Base-by-base conservation (phyloP, 2,329 filamentous ascomycete genomes). In the Aspergillus puulaauensis region DNA sequence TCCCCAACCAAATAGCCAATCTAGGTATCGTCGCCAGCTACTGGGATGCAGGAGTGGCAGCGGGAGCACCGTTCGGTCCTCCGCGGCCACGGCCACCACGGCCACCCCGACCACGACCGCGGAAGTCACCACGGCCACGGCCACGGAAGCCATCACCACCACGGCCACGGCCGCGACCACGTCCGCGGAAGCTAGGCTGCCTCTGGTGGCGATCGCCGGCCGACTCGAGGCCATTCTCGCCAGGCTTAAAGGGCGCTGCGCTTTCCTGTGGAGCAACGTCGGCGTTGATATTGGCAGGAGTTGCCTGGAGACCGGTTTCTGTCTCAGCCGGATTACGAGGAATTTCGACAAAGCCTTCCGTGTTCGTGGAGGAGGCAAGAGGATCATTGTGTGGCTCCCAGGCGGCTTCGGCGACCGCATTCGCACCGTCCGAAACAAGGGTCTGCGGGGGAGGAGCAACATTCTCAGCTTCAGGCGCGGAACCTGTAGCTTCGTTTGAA, bases 341-440 rank as follows among this genome's bases (percentile, higher is more conserved):
- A 45, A 90, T 80, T 72, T 91, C 86, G 59, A 96, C 88, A 85
- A 90, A 95, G 53, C 82, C 83, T 64, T 93, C 90, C 27, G 81
- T 78, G 43, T 71, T 72, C 12, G 81, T 70, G 23, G 81, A 78
- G 55, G 81, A 77, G 50, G 79, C 77, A 21, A 72, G 61, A 15
- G 80, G 76, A 15, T 74, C 76, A 48, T 75, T 71, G 58, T 80
- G 78, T 51, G 80, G 78, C 67, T 86, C 82, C 83, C 84, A 87
- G 48, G 76, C 78, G 43, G 80, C 75, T 59, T 82, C 81, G 15
- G 80, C 84, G 39, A 77, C 68, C 11, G 74, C 68, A 61, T 79
- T 79, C 11, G 74, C 79, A 46, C 73, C 74, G 61, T 76, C 69
- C n/a, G 68, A 69, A 50, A 75, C 74, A 11, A 74, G 64, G n/a